Evolutionary conservation across 805 yeast genomes (phyloP).

Genomic region (Starmerella kuoi): DNA sequence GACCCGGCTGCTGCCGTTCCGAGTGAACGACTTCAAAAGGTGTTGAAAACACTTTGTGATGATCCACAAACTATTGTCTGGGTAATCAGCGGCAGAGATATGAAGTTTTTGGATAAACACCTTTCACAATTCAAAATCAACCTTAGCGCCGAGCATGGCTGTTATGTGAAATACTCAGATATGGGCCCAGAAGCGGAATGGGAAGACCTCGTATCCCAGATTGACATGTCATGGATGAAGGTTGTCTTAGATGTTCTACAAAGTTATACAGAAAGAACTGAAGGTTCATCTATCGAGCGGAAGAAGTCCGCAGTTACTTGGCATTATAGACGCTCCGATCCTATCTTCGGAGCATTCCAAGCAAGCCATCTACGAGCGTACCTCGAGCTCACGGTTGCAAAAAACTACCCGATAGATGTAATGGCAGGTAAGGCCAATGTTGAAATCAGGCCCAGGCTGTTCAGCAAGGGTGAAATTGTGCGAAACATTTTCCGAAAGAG

Average conservation of each 20-base stretch:
- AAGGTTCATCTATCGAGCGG: constrained; percentile 74
- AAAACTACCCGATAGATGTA: constrained; percentile 72
- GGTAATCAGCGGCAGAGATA: constrained; percentile 95
- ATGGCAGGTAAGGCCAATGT: constrained; percentile 96
- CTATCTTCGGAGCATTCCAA: constrained; percentile 81
- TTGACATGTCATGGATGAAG: constrained; percentile 93
- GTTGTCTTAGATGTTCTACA: constrained; percentile 63
- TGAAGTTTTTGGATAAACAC: constrained; percentile 77
- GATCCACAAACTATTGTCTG: constrained; percentile 82
- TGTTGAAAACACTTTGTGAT: constrained; percentile 46
- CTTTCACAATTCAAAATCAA: constrained; percentile 65
- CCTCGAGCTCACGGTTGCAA: constrained; percentile 46
- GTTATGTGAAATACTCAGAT: constrained; percentile 66
- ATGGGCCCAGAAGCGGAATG: constrained; percentile 41
- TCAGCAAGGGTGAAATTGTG: constrained; percentile 94
- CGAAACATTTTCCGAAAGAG: constrained; percentile 51
- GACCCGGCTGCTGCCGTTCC: constrained; percentile 99
- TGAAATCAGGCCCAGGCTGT: constrained; percentile 91
- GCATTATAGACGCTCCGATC: constrained; percentile 94
- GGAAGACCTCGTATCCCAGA: constrained; percentile 69
- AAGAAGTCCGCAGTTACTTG: constrained; percentile 93
- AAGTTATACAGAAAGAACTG: constrained; percentile 73
- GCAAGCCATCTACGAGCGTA: constrained; percentile 61
- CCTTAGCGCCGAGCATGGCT: constrained; percentile 93
- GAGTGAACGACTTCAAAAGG: constrained; percentile 51